Percentiles rank a stretch among this genome's conserved stretches.
phyloP scores from a whole-genome alignment of 768 basidiomycete genomes.

The Jaapia argillacea region DNA sequence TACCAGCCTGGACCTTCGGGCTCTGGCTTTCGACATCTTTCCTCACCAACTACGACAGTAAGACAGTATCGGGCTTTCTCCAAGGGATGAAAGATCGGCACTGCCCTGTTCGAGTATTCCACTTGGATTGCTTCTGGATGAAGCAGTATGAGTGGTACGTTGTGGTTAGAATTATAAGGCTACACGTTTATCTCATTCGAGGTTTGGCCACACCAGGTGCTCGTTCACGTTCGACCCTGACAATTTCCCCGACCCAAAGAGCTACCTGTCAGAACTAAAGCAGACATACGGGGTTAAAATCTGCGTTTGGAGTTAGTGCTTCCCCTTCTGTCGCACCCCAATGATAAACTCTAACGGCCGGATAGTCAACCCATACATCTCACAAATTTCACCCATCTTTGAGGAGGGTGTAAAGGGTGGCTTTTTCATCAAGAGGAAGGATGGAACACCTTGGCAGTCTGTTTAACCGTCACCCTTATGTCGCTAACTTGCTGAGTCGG shows the following conservation, averaged over 20 bases:
- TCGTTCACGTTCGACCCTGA: slow-evolving; percentile 73
- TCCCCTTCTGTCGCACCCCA: not conserved
- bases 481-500: slow-evolving; percentile 8
- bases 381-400: slow-evolving; percentile 61
- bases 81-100: slow-evolving; percentile 58
- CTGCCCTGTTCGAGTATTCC: slow-evolving; percentile 61
- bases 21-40: slow-evolving; percentile 75
- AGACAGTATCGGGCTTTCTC: slow-evolving; percentile 59
- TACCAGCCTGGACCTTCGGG: slow-evolving; percentile 69
- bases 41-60: slow-evolving; percentile 29
- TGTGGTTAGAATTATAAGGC: slow-evolving; percentile 1
- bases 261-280: slow-evolving; percentile 52
- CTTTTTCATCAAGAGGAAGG: slow-evolving; percentile 58
- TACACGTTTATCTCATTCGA: too few relatives aligned
- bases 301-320: slow-evolving; percentile 57
- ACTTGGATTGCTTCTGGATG: slow-evolving; percentile 75
- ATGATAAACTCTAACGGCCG: not conserved
- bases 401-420: slow-evolving; percentile 57
- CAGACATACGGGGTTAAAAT: slow-evolving; percentile 56
- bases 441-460: slow-evolving; percentile 61
- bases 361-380: slow-evolving; percentile 65
- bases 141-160: slow-evolving; percentile 56
- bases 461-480: too few relatives aligned
- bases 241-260: slow-evolving; percentile 63
- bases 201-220: slow-evolving; percentile 33